A percentile compares a stretch with the other conserved stretches of the same genome.
phyloP scores from a whole-genome alignment of 2,329 filamentous ascomycete genomes.

The Fusarium sp. region DNA sequence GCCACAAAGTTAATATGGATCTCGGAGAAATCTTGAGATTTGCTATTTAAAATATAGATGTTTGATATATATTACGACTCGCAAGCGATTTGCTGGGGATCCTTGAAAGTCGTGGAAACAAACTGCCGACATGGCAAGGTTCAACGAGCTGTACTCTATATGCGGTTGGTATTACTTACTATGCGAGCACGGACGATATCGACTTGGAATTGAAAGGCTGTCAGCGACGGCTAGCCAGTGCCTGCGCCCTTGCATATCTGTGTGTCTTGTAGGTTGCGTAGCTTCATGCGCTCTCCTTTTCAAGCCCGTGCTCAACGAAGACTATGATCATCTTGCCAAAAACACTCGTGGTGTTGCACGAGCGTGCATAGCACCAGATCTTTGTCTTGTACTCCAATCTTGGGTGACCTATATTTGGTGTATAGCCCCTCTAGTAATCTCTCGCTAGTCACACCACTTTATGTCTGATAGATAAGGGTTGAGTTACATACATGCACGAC shows the following conservation, averaged over 20 bases:
- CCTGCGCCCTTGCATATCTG: conserved; percentile 4
- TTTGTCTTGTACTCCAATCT: conserved; percentile 9
- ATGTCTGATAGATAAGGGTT: conserved; percentile 13
- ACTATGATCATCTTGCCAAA: not conserved
- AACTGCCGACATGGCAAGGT: conserved; percentile 25
- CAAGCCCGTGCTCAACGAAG: not conserved
- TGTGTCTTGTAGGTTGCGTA: conserved; percentile 13
- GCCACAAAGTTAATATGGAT: not conserved
- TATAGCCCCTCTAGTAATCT: conserved; percentile 15
- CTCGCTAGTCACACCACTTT: conserved; percentile 14
- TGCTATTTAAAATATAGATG: conserved; percentile 5
- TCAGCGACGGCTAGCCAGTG: not conserved
- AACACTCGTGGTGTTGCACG: conserved; percentile 2
- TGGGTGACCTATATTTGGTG: conserved; percentile 31
- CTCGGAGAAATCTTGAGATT: not conserved
- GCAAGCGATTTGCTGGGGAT: not conserved
- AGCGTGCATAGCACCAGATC: conserved; percentile 7
- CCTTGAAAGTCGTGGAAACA: conserved; percentile 24
- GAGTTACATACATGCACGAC: conserved; percentile 1
- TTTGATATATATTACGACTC: conserved; percentile 15
- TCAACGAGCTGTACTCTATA: conserved; percentile 6
- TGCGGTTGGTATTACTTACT: not conserved
- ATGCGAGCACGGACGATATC: conserved; percentile 18
- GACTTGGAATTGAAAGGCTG: not conserved
- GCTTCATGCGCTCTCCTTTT: conserved; percentile 13